Evolutionary conservation across 768 basidiomycete genomes (phyloP).

Genomic region (Amanita pseudoporphyria): DNA sequence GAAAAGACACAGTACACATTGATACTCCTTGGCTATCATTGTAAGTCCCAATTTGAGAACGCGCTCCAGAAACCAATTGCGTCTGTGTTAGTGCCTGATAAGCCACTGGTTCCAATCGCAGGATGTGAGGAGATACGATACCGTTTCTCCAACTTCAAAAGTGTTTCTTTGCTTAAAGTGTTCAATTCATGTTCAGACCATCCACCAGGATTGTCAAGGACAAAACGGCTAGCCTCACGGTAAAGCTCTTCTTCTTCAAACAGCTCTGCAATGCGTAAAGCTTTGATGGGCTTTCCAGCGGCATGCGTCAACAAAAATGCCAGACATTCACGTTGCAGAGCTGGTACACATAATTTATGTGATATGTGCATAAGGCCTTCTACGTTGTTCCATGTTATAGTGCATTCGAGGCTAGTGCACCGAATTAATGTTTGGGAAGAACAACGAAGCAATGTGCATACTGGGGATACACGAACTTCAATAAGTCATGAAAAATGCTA

Average conservation of each 20-base stretch:
- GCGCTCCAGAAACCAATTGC: slow-evolving; percentile 94
- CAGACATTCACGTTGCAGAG: slow-evolving; percentile 74
- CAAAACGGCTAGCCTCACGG: slow-evolving; percentile 84
- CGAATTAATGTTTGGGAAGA: background rate
- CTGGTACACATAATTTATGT: slow-evolving; percentile 77
- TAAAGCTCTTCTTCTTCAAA: slow-evolving; percentile 88
- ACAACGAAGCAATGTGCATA: slow-evolving; percentile 26
- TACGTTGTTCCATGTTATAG: slow-evolving; percentile 93
- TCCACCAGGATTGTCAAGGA: slow-evolving; percentile 85
- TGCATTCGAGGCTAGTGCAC: slow-evolving; percentile 64
- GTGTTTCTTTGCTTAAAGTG: slow-evolving; percentile 73
- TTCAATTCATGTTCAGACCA: slow-evolving; percentile 75
- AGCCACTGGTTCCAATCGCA: background rate
- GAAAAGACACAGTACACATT: slow-evolving; percentile 54
- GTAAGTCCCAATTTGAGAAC: slow-evolving; percentile 86
- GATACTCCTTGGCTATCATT: slow-evolving; percentile 86
- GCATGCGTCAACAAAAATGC: slow-evolving; percentile 88
- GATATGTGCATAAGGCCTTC: slow-evolving; percentile 87
- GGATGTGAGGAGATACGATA: slow-evolving; percentile 14
- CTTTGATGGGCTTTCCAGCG: slow-evolving; percentile 87
- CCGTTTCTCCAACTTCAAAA: slow-evolving; percentile 87
- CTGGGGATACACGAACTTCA: slow-evolving; percentile 93
- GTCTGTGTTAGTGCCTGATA: slow-evolving; percentile 30
- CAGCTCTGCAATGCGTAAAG: slow-evolving; percentile 84
- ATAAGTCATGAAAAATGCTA: slow-evolving; percentile 84